Base-by-base conservation (phyloP, 2,329 filamentous ascomycete genomes). In the Juglanconis oblonga region DNA sequence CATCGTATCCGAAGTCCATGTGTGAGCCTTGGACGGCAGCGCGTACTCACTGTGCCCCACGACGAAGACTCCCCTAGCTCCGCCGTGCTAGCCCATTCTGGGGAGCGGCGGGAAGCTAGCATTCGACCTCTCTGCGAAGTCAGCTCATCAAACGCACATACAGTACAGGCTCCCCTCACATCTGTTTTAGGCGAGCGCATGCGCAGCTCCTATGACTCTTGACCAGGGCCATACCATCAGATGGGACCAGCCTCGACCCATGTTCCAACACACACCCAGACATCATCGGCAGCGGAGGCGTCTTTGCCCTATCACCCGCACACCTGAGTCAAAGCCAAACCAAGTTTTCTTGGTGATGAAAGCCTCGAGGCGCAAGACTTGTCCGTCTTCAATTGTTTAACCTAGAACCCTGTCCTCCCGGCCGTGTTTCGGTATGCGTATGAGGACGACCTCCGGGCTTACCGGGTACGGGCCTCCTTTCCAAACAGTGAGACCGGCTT, bases 141-240 rank as follows among this genome's bases (percentile, higher is more conserved):
- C 59, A 58, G 59, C 55, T 50, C 52, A 58, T 58, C 36, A 53
- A 58, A 50, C 42, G 31, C 36, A 36, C 33, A 42, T 50, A 45
- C 35, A 53, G 44, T 50, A 45, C 35, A 53, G 44, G 32, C 58
- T 54, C 53, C 52, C 24, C 42, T 53, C 59, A 50, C 59, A 24
- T 52, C 45, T 36, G 36, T 32, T 35, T 58, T 9, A 11, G 51
- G 40, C 54, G 45, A 38, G 42, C 45, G 47, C 51, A 49, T 42
- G 50, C 40, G 40, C 40, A n/a, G 32, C 40, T 51, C 51, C 50
- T 11, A 52, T 59, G 31, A 58, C 45, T 50, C 35, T 52, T 35
- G 49, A 17, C 17, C 36, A 17, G 32, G 47, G 55, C 49, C 40
- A n/a, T 29, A 42, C 24, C 13, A 40, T 56, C 50, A 52, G 50